Percentiles rank a stretch among this genome's conserved stretches.
These are phyloP conservation scores for Kalmusia sp. DNA, from an alignment of 2,329 filamentous ascomycete species.

Conservation along the genomic window DNA sequence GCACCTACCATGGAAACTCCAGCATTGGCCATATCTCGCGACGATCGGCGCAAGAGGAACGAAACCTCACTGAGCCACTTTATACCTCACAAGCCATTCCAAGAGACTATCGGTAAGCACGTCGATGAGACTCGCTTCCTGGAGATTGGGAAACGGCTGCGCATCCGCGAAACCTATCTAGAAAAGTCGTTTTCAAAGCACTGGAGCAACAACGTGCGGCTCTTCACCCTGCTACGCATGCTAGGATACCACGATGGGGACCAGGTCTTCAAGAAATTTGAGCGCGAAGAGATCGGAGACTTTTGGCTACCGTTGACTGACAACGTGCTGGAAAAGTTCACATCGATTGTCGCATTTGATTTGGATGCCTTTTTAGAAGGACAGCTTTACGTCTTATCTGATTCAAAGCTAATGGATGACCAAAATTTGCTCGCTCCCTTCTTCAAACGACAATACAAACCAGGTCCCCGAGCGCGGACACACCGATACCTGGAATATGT, in stretches of 20 bases:
- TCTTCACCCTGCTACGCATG: constrained; percentile 23
- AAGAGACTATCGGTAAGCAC: constrained; percentile 3
- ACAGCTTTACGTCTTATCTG: constrained; percentile 20
- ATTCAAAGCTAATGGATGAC: constrained; percentile 18
- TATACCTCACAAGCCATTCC: constrained; percentile 14
- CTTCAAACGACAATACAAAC: background rate
- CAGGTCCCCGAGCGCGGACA: background rate
- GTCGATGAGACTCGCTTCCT: constrained; percentile 24
- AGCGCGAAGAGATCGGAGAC: constrained; percentile 17
- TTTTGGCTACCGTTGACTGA: constrained; percentile 17
- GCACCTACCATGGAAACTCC: too few species aligned
- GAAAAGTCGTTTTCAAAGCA: background rate
- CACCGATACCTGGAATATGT: constrained; percentile 19
- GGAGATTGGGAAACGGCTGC: constrained; percentile 1
- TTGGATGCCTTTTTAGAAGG: background rate
- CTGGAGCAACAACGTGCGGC: constrained; percentile 18
- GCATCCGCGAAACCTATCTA: background rate
- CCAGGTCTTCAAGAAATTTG: constrained; percentile 15
- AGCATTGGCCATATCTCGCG: background rate
- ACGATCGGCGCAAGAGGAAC: constrained; percentile 10
- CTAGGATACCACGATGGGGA: constrained; percentile 16
- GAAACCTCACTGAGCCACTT: constrained; percentile 13
- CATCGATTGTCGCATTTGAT: background rate
- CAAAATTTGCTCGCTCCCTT: constrained; percentile 12
- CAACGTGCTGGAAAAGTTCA: constrained; percentile 9